phyloP scores from a whole-genome alignment of 2,329 filamentous ascomycete species.

The Cladosporium sp. region DNA sequence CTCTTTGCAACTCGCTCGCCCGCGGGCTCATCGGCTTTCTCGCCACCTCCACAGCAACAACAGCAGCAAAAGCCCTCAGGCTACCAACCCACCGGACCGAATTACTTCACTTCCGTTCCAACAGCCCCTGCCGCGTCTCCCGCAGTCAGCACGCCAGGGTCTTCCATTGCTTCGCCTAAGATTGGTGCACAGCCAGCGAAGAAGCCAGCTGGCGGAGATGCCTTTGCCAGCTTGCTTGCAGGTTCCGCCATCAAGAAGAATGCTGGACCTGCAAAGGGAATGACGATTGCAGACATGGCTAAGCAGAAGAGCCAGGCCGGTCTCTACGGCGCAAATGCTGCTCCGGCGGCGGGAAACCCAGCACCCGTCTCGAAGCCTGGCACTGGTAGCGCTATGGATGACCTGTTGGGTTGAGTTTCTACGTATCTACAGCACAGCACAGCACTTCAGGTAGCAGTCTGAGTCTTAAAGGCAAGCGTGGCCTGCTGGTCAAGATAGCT shows the following conservation, averaged over 20 bases:
- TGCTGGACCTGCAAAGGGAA: slow-evolving; percentile 62
- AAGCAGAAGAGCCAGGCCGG: slow-evolving; percentile 96
- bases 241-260: slow-evolving; percentile 54
- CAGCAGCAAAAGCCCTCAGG: slow-evolving; percentile 57
- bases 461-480: neutral
- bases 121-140: slow-evolving; percentile 36
- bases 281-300: slow-evolving; percentile 89
- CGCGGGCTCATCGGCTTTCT: slow-evolving; percentile 33
- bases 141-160: slow-evolving; percentile 43
- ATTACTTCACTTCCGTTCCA: slow-evolving; percentile 88
- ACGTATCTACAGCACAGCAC: neutral
- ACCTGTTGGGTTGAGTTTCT: slow-evolving; percentile 46
- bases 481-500: neutral
- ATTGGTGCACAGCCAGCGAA: slow-evolving; percentile 41
- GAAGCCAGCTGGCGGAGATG: slow-evolving; percentile 67
- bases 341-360: slow-evolving; percentile 24
- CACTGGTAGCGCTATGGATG: slow-evolving; percentile 38
- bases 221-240: slow-evolving; percentile 83
- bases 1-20: slow-evolving; percentile 66
- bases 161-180: slow-evolving; percentile 39
- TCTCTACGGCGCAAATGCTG: slow-evolving; percentile 78
- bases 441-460: neutral
- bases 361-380: slow-evolving; percentile 29
- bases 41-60: slow-evolving; percentile 42
- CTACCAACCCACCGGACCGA: slow-evolving; percentile 78